Evolutionary conservation across 108 stramenopile genomes (phyloP).

Genomic region (Nitzschia palea): DNA sequence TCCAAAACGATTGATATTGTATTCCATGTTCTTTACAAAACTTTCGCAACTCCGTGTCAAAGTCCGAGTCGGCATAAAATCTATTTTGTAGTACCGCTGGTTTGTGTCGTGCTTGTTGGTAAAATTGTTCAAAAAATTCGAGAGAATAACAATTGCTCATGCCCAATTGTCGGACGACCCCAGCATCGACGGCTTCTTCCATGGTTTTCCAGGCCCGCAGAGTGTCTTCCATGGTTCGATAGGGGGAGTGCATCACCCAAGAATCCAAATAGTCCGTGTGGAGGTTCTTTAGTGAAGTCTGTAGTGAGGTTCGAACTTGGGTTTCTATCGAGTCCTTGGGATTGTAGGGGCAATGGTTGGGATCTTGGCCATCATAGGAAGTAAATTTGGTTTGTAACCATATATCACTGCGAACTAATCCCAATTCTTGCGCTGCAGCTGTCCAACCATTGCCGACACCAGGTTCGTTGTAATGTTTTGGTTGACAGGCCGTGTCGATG

Average conservation of each 20-base stretch:
- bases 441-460: conserved; percentile 77
- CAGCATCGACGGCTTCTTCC: conserved; percentile 67
- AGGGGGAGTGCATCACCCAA: conserved; percentile 50
- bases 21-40: conserved; percentile 78
- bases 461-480: conserved; percentile 86
- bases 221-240: conserved; percentile 39
- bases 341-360: conserved; percentile 80
- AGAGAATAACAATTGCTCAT: conserved; percentile 71
- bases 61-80: conserved; percentile 71
- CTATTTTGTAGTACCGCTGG: conserved; percentile 87
- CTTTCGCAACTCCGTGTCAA: conserved; percentile 71
- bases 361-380: conserved; percentile 78
- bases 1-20: conserved; percentile 83
- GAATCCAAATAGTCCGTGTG: conserved; percentile 83
- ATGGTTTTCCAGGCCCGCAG: conserved; percentile 69
- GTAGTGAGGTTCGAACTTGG: conserved; percentile 66
- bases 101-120: conserved; percentile 69
- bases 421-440: conserved; percentile 43
- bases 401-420: conserved; percentile 54
- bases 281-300: conserved; percentile 67
- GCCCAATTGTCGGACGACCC: conserved; percentile 66
- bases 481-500: conserved; percentile 94
- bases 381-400: conserved; percentile 93
- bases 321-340: conserved; percentile 40
- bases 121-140: conserved; percentile 40